A percentile compares a stretch with the other conserved stretches of the same genome.
Evolutionary conservation across 1,284 basidiomycete species (phyloP).

Genomic region (Sanghuangporus weigelae): DNA sequence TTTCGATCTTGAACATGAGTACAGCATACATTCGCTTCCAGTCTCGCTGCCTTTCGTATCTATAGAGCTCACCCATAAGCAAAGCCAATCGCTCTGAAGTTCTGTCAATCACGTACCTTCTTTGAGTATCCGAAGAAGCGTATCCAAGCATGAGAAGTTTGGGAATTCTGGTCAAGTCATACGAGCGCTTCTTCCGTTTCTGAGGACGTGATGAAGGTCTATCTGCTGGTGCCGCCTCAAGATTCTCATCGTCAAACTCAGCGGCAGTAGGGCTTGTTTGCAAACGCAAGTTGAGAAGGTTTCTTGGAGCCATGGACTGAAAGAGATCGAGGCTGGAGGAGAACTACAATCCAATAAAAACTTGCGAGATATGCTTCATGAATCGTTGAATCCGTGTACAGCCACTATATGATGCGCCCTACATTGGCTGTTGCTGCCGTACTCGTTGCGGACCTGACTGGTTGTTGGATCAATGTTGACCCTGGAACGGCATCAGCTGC

Average conservation of each 20-base stretch:
- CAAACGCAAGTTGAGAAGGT: neutral
- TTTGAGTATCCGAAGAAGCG: slow-evolving; percentile 5
- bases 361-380: too few species aligned
- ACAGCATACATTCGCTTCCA: slow-evolving; percentile 10
- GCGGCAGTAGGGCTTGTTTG: neutral
- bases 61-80: neutral
- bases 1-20: slow-evolving; percentile 16
- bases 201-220: neutral
- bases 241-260: neutral
- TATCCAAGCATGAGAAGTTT: slow-evolving; percentile 15
- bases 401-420: too few species aligned
- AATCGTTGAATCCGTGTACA: neutral
- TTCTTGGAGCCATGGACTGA: neutral
- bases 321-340: neutral
- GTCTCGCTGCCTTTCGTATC: slow-evolving; percentile 3
- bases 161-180: slow-evolving; percentile 3
- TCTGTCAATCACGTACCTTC: neutral
- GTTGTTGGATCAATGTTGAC: too few species aligned
- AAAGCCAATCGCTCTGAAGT: neutral
- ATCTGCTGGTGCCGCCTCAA: neutral
- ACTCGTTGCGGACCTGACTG: too few species aligned
- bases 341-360: too few species aligned
- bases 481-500: too few species aligned
- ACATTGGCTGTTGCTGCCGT: too few species aligned
- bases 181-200: neutral